These are phyloP conservation scores for Erysimum pusillum DNA, from an alignment of 441 rosid genomes.

Conservation along the genomic window DNA sequence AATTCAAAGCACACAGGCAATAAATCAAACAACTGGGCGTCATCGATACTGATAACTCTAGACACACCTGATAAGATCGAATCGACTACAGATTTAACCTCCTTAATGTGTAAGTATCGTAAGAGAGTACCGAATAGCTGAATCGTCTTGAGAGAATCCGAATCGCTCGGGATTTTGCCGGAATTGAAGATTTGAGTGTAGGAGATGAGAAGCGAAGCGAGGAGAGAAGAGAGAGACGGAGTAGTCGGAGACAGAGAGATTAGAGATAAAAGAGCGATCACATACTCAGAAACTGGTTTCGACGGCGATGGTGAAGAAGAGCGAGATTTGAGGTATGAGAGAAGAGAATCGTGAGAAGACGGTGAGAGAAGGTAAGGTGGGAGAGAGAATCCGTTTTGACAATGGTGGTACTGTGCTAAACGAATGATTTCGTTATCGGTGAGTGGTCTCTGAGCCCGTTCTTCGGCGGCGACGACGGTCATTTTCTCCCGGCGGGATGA, in stretches of 20 bases:
- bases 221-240: conserved; percentile 57
- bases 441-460: conserved; percentile 45
- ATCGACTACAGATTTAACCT: conserved; percentile 54
- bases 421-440: conserved; percentile 64
- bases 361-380: conserved; percentile 63
- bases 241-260: conserved; percentile 59
- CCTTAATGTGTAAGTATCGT: conserved; percentile 45
- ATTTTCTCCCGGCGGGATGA: conserved; percentile 40
- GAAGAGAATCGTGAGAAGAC: conserved; percentile 57
- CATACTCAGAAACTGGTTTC: conserved; percentile 63
- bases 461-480: conserved; percentile 40
- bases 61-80: conserved; percentile 47
- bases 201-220: conserved; percentile 67
- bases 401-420: conserved; percentile 61
- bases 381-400: conserved; percentile 49
- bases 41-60: conserved; percentile 55
- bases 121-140: conserved; percentile 59
- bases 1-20: conserved; percentile 67
- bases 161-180: conserved; percentile 64
- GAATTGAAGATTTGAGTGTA: conserved; percentile 63
- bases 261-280: conserved; percentile 63
- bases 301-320: conserved; percentile 63
- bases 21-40: conserved; percentile 76
- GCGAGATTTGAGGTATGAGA: conserved; percentile 67
- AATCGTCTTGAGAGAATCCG: conserved; percentile 69